Conservation (phyloP, 1,139 yeast species). For the Nakaseomyces sp. region DNA sequence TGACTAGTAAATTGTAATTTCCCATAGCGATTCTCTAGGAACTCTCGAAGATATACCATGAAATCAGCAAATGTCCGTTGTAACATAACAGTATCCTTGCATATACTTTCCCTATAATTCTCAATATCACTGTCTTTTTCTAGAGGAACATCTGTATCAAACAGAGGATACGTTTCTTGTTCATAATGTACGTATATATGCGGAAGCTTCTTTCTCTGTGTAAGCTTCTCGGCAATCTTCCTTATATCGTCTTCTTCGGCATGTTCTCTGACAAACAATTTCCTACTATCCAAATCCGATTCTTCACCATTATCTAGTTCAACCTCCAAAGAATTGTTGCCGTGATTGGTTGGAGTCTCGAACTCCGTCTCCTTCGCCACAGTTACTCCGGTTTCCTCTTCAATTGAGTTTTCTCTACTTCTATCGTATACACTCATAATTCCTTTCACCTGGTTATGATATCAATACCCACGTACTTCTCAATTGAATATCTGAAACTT, state of each 20-base stretch:
- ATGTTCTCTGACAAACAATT: background rate
- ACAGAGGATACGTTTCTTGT: slow-evolving; percentile 16
- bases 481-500: no score
- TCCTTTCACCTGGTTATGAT: no score
- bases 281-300: background rate
- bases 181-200: slow-evolving; percentile 12
- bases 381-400: background rate
- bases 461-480: no score
- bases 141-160: slow-evolving; percentile 12
- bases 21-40: slow-evolving; percentile 22
- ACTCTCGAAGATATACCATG: slow-evolving; percentile 21
- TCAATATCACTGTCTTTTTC: slow-evolving; percentile 15
- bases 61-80: slow-evolving; percentile 21
- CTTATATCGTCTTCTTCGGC: slow-evolving; percentile 12
- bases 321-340: background rate
- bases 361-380: background rate
- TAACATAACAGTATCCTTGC: slow-evolving; percentile 17
- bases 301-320: background rate
- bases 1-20: slow-evolving; percentile 22
- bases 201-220: slow-evolving; percentile 14
- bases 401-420: no score
- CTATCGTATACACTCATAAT: no score
- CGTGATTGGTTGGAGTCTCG: no score
- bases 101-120: slow-evolving; percentile 15
- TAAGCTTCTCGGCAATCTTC: slow-evolving; percentile 14